phyloP scores from a whole-genome alignment of 1,284 basidiomycete species.

The Lentinus polychrous region DNA sequence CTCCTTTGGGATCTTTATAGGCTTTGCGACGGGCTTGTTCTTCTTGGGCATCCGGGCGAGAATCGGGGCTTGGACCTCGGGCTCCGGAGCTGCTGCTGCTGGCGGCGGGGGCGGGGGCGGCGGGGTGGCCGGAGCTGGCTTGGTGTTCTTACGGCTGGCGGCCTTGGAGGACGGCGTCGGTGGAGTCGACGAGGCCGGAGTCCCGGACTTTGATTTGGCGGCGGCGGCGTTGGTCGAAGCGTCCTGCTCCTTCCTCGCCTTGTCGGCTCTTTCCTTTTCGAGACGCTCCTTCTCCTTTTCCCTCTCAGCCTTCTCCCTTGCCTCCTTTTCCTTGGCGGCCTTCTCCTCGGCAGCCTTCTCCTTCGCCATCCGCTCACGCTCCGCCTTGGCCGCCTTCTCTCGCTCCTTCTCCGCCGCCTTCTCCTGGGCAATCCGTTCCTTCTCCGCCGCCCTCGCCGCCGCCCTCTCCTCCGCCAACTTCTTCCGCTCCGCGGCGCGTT shows the following conservation, averaged over 20 bases:
- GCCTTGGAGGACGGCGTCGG: constrained; percentile 9
- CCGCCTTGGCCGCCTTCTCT: constrained; percentile 27
- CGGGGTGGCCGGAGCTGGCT: constrained; percentile 18
- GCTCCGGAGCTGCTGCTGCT: constrained; percentile 24
- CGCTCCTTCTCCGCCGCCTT: constrained; percentile 42
- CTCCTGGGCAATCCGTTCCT: constrained; percentile 35
- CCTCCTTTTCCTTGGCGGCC: constrained; percentile 25
- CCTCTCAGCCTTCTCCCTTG: constrained; percentile 25
- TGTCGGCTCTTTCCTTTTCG: constrained; percentile 30
- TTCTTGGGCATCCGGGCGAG: constrained; percentile 78
- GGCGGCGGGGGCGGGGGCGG: no score
- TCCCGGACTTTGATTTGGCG: constrained; percentile 17
- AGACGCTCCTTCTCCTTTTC: constrained; percentile 34
- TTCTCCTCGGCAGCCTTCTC: constrained; percentile 32
- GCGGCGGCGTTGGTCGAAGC: constrained; percentile 24
- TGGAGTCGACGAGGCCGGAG: constrained; percentile 12
- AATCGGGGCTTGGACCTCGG: constrained; percentile 53
- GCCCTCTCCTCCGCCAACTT: constrained; percentile 48
- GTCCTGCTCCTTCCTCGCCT: constrained; percentile 28
- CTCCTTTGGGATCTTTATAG: constrained; percentile 54
- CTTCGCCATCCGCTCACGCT: constrained; percentile 30
- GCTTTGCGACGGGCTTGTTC: constrained; percentile 57
- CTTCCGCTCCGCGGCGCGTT: constrained; percentile 53
- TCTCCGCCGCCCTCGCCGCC: constrained; percentile 39
- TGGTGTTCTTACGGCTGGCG: constrained; percentile 13